Evolutionary conservation across 805 yeast species (phyloP), one percentile per base, ranked within the genome.

Genomic region (Ogataea trehaloabstinens): DNA sequence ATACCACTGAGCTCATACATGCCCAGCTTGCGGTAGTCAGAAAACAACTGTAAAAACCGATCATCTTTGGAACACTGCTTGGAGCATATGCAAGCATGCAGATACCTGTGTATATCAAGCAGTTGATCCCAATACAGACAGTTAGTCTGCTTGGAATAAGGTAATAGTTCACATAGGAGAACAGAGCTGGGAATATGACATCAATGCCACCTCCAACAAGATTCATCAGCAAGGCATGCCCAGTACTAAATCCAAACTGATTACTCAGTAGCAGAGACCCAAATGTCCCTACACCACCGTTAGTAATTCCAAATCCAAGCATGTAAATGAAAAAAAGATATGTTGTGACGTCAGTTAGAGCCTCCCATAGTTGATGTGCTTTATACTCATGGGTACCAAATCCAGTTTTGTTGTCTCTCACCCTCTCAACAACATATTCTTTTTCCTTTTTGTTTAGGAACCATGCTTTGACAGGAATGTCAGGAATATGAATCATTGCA

Each of bases 401-500:
- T 29, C 61, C 61, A 28, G 42, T 44, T 16, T 47, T 29, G 25
- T 45, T 48, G 4, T 32, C 36, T 21, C 38, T 34, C 21, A 48
- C 37, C 31, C 64, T 31, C 29, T 63, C 58, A 13, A 66, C 68
- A 6, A 63, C 64, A 11, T 61, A 58, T 7, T 42, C 29, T 28
- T 52, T 66, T 36, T 68, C 74, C 20, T 52, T 48, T 6, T 60
- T 63, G 25, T 45, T 58, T 44, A 68, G 55, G 40, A 66, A 67
- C 67, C 67, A 61, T 10, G 73, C 71, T 10, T 40, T 38, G 54
- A 58, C 56, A 20, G 86, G 86, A 22, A 64, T 56, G 46, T 76
- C 80, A 11, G 86, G 85, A 35, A 82, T 52, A 55, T 74, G 75
- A 38, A 75, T 46, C 31, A 58, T 57, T 42, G 78, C 64, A 8